Percentiles rank a stretch among this genome's conserved stretches.
phyloP scores from a whole-genome alignment of 2,329 filamentous ascomycete species.

The Macroventuria anomochaeta region DNA sequence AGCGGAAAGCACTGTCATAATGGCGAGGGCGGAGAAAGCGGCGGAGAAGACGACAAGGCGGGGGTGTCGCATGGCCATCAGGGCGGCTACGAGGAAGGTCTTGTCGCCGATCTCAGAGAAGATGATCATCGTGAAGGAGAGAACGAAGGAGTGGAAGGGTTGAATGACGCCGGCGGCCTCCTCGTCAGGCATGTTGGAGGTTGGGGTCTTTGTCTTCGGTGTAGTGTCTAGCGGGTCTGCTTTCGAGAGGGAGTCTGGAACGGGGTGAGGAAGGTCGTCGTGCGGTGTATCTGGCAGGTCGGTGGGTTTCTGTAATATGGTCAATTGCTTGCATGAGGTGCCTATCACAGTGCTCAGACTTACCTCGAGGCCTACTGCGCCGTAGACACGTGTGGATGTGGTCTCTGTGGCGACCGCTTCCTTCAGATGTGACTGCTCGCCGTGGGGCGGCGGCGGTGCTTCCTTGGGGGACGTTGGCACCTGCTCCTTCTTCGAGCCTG shows the following conservation, averaged over 20 bases:
- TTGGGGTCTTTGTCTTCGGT: conserved; percentile 33
- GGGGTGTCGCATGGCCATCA: conserved; percentile 99
- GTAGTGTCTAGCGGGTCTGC: conserved; percentile 61
- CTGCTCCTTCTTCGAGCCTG: conserved; percentile 71
- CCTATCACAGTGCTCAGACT: conserved; percentile 7
- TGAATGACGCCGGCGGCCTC: conserved; percentile 70
- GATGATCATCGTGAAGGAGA: conserved; percentile 96
- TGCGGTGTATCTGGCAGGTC: conserved; percentile 81
- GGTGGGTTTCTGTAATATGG: conserved; percentile 69
- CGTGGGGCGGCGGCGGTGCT: conserved; percentile 79
- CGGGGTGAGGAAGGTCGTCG: conserved; percentile 70
- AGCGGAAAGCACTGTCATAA: conserved; percentile 95
- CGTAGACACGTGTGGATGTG: conserved; percentile 31
- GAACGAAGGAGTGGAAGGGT: conserved; percentile 84
- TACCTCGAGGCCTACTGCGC: conserved; percentile 50
- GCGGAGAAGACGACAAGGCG: conserved; percentile 92
- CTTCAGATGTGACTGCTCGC: conserved; percentile 71
- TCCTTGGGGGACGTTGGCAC: conserved; percentile 85
- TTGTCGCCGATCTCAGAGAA: conserved; percentile 98
- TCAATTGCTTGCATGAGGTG: conserved; percentile 18
- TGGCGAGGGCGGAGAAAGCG: conserved; percentile 86
- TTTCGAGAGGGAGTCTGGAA: conserved; percentile 67
- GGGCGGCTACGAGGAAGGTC: conserved; percentile 93
- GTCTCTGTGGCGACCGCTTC: conserved; percentile 18
- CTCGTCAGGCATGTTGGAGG: conserved; percentile 48